phyloP scores from a whole-genome alignment of 73 alveolate genomes.

The Blepharisma japonicum region DNA sequence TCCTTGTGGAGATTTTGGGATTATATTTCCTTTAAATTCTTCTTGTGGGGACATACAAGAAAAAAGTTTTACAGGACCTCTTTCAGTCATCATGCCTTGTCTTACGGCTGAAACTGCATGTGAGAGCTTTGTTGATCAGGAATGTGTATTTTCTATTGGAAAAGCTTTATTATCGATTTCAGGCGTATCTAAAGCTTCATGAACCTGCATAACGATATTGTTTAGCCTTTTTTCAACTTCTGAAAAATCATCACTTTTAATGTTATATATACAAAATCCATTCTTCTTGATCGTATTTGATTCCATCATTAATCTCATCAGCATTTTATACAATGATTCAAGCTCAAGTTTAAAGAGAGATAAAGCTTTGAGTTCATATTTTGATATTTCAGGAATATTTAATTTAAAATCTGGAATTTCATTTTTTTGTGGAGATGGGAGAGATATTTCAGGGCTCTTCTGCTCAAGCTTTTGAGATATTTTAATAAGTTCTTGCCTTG shows the following conservation, averaged over 20 bases:
- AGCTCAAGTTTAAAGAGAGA: neutral
- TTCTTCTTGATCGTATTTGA: neutral
- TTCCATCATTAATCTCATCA: neutral
- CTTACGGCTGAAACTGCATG: no score
- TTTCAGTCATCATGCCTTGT: neutral
- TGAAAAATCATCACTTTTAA: slow-evolving; percentile 13
- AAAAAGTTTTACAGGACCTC: slow-evolving; percentile 3
- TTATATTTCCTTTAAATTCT: neutral
- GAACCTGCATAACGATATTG: slow-evolving; percentile 17
- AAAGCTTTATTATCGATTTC: no score
- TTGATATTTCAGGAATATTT: neutral
- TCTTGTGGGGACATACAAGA: slow-evolving; percentile 18
- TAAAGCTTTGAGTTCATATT: neutral
- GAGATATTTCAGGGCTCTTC: no score
- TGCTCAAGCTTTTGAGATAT: neutral
- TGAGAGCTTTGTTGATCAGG: no score
- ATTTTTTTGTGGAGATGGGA: no score
- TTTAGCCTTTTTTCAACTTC: neutral
- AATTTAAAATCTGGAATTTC: neutral
- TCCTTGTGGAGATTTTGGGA: slow-evolving; percentile 5
- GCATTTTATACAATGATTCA: neutral
- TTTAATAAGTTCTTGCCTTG: neutral
- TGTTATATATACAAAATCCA: neutral
- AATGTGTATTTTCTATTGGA: no score
- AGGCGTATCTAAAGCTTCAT: neutral